Conservation (phyloP, 257 asterid genomes). For the Paraleonurus japonicus region DNA sequence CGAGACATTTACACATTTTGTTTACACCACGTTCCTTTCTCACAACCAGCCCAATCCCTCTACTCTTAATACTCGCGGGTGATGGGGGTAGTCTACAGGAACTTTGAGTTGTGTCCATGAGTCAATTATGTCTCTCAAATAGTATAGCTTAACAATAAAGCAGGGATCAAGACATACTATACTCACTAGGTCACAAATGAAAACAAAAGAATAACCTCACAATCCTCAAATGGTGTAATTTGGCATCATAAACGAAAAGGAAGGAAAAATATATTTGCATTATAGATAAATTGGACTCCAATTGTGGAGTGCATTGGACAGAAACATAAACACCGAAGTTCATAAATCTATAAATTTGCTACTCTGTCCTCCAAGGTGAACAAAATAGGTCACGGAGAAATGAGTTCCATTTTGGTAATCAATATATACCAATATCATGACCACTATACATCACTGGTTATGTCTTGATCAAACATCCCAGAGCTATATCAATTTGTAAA, state of each 20-base stretch:
- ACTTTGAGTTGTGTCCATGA: background rate
- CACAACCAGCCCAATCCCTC: background rate
- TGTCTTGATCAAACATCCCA: background rate
- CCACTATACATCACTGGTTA: background rate
- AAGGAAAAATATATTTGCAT: background rate
- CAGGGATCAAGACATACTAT: background rate
- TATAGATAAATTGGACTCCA: background rate
- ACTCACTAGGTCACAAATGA: background rate
- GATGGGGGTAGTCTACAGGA: background rate
- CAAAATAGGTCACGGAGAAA: background rate
- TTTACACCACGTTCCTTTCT: background rate
- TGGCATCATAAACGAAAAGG: background rate
- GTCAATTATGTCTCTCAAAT: background rate
- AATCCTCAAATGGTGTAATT: background rate
- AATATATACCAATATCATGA: background rate
- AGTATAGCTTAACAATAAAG: background rate
- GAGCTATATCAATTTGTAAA: background rate
- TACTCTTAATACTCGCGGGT: background rate
- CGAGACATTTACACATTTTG: background rate
- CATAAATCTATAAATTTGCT: background rate
- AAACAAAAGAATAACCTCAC: background rate
- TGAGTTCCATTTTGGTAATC: background rate
- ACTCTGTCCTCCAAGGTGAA: background rate
- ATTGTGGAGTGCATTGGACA: background rate
- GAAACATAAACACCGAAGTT: background rate